Base-by-base conservation (phyloP, 306 rosid species). In the Elaeagnus macrophylla region DNA sequence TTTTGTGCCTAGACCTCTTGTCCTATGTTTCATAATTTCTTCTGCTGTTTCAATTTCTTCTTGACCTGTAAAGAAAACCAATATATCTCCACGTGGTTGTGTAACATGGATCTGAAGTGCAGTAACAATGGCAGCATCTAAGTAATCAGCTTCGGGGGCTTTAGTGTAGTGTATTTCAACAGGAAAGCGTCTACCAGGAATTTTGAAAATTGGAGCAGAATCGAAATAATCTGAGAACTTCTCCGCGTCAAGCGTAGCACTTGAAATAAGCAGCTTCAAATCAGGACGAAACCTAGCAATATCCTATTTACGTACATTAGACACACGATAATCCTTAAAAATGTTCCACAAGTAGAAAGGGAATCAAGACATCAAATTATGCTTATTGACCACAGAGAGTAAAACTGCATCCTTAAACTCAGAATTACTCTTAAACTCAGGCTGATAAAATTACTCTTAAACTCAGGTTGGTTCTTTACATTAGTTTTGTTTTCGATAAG, bases 61-160 rank as follows among this genome's bases (percentile, higher is more conserved):
- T 69, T 87, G 97, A 75, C 97, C 97, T 32, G 97, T 86, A 41
- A 91, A 75, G 75, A 91, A 91, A 61, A 91, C 80, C 72, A 91
- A 71, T 59, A 91, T 80, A 77, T 91, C 99, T 54, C 99, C 99
- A 14, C 87, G 75, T 44, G 95, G 55, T 69, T 91, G 90, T 6
- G 93, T 91, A 68, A 87, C 96, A 72, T 91, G 96, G 64, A 91
- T 82, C 72, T 91, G 95, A 41, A 91, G 96, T 9, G 91, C 77
- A 8, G 99, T 84, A 45, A 87, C 99, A 48, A 91, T 79, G 57
- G 99, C 95, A 19, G 96, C 99, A 73, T 91, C 96, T 69, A 86
- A 75, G 75, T 91, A 91, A 64, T 91, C 99, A 53, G 96, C 99
- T 72, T 91, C 99, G 10, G 96, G 96, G 47, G 99, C 96, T 72